Evolutionary conservation across 192 early-diverging fungal species (phyloP).

Genomic region (Spinellus fusiger): DNA sequence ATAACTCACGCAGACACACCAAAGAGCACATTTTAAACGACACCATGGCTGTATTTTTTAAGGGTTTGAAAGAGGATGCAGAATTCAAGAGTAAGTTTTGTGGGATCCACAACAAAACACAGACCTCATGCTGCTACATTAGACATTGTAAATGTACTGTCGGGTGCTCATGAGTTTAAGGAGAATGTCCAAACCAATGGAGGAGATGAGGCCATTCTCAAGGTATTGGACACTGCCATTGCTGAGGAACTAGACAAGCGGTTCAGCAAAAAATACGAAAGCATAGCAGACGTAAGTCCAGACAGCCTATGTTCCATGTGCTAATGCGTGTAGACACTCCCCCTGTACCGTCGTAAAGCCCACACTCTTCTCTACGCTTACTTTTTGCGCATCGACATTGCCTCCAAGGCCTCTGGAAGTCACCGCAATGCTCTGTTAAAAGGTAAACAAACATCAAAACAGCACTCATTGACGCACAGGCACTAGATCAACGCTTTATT

Average conservation of each 20-base stretch:
- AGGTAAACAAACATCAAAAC: not conserved
- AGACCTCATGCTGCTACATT: not conserved
- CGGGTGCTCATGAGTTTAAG: constrained; percentile 70
- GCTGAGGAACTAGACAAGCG: constrained; percentile 48
- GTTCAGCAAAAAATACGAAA: constrained; percentile 55
- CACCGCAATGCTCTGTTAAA: constrained; percentile 23
- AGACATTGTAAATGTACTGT: constrained; percentile 72
- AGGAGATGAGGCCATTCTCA: constrained; percentile 41
- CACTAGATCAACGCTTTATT: constrained; percentile 63
- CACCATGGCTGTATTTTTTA: constrained; percentile 90
- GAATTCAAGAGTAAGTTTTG: constrained; percentile 17
- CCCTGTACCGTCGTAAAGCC: constrained; percentile 56
- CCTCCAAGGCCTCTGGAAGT: constrained; percentile 37
- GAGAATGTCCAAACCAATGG: constrained; percentile 37
- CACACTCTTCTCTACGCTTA: constrained; percentile 80
- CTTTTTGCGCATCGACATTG: constrained; percentile 66
- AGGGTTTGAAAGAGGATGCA: constrained; percentile 74
- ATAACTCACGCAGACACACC: constrained; percentile 78
- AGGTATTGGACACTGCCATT: constrained; percentile 35
- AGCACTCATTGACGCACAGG: constrained; percentile 2
- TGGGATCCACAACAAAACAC: not conserved
- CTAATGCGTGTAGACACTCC: constrained; percentile 7
- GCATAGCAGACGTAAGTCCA: constrained; percentile 8
- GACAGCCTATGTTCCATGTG: not conserved
- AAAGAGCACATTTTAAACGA: constrained; percentile 84